Conservation (phyloP, 352 stramenopile species). For the Phytophthora quininea region DNA sequence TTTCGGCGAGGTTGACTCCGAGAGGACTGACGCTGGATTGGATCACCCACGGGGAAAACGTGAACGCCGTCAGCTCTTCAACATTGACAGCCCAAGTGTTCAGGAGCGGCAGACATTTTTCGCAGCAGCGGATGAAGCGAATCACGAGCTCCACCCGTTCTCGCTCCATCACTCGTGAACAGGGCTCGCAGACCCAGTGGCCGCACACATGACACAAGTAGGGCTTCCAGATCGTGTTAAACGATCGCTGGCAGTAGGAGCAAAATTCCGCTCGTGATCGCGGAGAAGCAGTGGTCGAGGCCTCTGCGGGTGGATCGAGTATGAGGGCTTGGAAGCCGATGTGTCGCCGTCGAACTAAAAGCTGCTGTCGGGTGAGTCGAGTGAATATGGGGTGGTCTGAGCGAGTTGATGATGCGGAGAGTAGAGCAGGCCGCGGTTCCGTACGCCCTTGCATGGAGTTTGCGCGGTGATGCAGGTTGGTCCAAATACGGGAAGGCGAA, state of each 20-base stretch:
- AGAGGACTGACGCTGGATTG: constrained; percentile 45
- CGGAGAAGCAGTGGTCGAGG: background rate
- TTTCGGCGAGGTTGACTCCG: constrained; percentile 47
- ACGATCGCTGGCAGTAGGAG: background rate
- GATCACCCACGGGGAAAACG: constrained; percentile 38
- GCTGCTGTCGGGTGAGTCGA: constrained; percentile 50
- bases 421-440: too few species aligned
- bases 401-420: constrained; percentile 3
- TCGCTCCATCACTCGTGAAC: constrained; percentile 30
- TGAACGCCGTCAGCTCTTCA: constrained; percentile 39
- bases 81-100: constrained; percentile 57
- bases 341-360: constrained; percentile 46
- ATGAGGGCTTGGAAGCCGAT: constrained; percentile 59
- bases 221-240: background rate
- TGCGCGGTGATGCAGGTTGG: too few species aligned
- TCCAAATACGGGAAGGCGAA: too few species aligned
- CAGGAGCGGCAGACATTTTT: constrained; percentile 39
- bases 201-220: background rate
- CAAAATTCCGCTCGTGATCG: background rate
- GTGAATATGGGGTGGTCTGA: constrained; percentile 62
- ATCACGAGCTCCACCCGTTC: constrained; percentile 50
- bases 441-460: too few species aligned
- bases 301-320: background rate
- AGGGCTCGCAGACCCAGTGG: background rate
- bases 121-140: constrained; percentile 50